These are phyloP conservation scores for Pestalotiopsis sp. DNA, from an alignment of 2,329 filamentous ascomycete genomes.

Conservation along the genomic window DNA sequence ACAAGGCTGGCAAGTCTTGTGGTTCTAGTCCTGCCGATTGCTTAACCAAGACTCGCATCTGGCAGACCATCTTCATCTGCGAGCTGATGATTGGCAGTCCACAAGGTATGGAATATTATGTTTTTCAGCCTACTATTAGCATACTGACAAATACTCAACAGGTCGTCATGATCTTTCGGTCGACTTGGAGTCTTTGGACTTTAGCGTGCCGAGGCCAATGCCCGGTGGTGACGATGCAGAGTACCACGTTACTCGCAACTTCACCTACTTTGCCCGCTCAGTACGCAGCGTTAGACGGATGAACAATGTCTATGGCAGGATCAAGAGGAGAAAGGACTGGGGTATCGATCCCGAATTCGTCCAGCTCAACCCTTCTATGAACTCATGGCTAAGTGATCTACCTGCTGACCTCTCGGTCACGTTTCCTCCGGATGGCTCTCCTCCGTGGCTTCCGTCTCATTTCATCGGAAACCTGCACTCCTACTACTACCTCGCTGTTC, in stretches of 20 bases:
- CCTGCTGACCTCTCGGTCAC: conserved; percentile 77
- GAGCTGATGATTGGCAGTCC: conserved; percentile 93
- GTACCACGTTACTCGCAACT: conserved; percentile 78
- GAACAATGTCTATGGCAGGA: conserved; percentile 74
- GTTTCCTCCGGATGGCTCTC: conserved; percentile 76
- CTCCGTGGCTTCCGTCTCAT: conserved; percentile 83
- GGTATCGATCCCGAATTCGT: conserved; percentile 82
- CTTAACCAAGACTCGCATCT: conserved; percentile 80
- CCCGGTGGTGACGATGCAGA: conserved; percentile 75
- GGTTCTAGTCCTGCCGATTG: conserved; percentile 74
- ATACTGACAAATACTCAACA: conserved; percentile 31
- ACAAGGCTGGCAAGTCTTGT: conserved; percentile 73
- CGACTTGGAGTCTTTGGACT: conserved; percentile 74
- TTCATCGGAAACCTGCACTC: conserved; percentile 88
- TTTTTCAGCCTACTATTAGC: background rate
- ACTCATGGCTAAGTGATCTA: conserved; percentile 74
- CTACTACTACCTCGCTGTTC: conserved; percentile 83
- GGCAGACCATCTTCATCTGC: conserved; percentile 84
- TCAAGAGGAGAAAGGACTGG: conserved; percentile 78
- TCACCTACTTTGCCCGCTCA: conserved; percentile 77
- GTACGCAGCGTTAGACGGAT: conserved; percentile 79
- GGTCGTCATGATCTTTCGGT: conserved; percentile 80
- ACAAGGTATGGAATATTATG: conserved; percentile 64
- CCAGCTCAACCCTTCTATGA: conserved; percentile 76
- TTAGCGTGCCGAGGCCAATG: conserved; percentile 64